Conservation (phyloP, 495 filamentous ascomycete genomes). For the Xylaria intraflava region DNA sequence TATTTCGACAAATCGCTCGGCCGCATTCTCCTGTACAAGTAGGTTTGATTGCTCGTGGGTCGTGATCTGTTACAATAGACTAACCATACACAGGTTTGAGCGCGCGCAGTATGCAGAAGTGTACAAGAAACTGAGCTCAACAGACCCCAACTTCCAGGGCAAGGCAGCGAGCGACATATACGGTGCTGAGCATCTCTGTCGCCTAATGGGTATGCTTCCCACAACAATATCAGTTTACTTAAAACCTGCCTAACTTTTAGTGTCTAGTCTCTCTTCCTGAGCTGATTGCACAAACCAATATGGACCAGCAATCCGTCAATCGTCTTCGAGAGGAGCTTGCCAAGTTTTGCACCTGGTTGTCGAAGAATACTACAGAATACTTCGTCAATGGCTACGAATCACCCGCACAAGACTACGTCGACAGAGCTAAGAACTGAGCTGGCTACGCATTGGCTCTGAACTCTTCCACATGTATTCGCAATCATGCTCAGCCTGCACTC, state of each 20-base stretch:
- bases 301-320: slow-evolving; percentile 84
- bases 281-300: slow-evolving; percentile 92
- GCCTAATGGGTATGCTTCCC: slow-evolving; percentile 69
- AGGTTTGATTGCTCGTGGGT: slow-evolving; percentile 6
- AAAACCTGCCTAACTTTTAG: slow-evolving; percentile 13
- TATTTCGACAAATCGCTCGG: slow-evolving; percentile 88
- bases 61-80: neutral
- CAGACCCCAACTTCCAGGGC: slow-evolving; percentile 50
- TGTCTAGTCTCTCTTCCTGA: slow-evolving; percentile 77
- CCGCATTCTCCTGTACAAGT: slow-evolving; percentile 79
- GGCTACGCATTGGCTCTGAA: neutral
- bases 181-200: slow-evolving; percentile 82
- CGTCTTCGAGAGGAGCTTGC: slow-evolving; percentile 80
- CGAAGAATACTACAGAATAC: slow-evolving; percentile 62
- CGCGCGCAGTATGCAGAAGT: slow-evolving; percentile 74
- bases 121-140: slow-evolving; percentile 53
- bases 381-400: slow-evolving; percentile 73
- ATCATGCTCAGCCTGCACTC: neutral
- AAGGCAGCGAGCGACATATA: slow-evolving; percentile 74
- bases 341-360: slow-evolving; percentile 74
- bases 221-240: neutral
- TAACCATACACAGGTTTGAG: slow-evolving; percentile 55
- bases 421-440: slow-evolving; percentile 34
- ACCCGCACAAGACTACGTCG: slow-evolving; percentile 43
- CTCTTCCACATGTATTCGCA: neutral